These are phyloP conservation scores for Dalechampia spathulata DNA, from an alignment of 441 rosid species.

Conservation along the genomic window DNA sequence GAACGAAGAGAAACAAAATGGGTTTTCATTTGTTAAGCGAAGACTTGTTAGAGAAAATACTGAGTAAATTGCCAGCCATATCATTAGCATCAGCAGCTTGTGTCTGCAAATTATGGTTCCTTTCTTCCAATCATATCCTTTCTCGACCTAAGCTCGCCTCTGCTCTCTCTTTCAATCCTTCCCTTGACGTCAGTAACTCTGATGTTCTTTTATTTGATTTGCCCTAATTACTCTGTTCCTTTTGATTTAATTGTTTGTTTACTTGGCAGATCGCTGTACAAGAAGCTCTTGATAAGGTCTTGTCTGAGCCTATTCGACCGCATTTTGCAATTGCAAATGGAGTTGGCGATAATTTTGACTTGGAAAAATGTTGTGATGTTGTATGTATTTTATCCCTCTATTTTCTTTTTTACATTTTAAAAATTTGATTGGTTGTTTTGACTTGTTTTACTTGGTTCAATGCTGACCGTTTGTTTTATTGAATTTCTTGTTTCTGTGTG, in stretches of 20 bases:
- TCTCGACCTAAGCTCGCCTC: slow-evolving; percentile 54
- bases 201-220: neutral
- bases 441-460: too few species aligned
- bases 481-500: neutral
- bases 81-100: slow-evolving; percentile 57
- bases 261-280: slow-evolving; percentile 35
- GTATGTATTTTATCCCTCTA: slow-evolving; percentile 25
- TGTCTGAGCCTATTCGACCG: slow-evolving; percentile 71
- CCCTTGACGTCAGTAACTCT: neutral
- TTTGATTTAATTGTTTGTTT: neutral
- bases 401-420: neutral
- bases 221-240: neutral
- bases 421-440: neutral
- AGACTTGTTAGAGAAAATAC: slow-evolving; percentile 14
- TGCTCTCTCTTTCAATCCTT: slow-evolving; percentile 39
- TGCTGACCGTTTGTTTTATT: too few species aligned
- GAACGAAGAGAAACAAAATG: neutral
- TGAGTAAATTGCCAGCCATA: slow-evolving; percentile 14
- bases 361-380: slow-evolving; percentile 21
- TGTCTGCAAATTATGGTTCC: slow-evolving; percentile 52
- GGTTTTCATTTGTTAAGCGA: slow-evolving; percentile 12
- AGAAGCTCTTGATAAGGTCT: slow-evolving; percentile 60
- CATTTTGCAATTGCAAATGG: slow-evolving; percentile 61
- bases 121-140: slow-evolving; percentile 36
- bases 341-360: slow-evolving; percentile 20